Percentiles rank a stretch among this genome's conserved stretches.
phyloP scores from a whole-genome alignment of 2,329 filamentous ascomycete genomes.

The Curvularia lunata region DNA sequence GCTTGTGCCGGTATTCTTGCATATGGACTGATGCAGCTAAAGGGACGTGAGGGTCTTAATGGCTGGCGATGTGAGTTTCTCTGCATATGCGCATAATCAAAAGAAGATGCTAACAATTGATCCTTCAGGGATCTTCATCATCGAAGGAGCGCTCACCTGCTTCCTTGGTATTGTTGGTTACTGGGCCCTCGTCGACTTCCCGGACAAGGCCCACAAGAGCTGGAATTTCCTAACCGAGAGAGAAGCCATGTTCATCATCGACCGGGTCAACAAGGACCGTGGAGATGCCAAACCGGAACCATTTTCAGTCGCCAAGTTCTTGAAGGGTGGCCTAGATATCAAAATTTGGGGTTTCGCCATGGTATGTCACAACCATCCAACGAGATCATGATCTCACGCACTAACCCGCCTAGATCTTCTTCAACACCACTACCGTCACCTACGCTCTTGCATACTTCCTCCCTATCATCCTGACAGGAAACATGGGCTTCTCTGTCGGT shows the following conservation, averaged over 20 bases:
- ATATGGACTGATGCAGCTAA: constrained; percentile 71
- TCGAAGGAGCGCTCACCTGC: constrained; percentile 52
- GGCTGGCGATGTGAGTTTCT: constrained; percentile 52
- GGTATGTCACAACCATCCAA: constrained; percentile 35
- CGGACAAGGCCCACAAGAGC: constrained; percentile 51
- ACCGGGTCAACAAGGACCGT: constrained; percentile 60
- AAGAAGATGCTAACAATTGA: constrained; percentile 36
- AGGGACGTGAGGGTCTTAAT: constrained; percentile 57
- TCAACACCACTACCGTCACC: constrained; percentile 71
- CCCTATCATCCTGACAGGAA: constrained; percentile 70
- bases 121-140: constrained; percentile 53
- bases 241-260: constrained; percentile 58
- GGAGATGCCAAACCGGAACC: constrained; percentile 58
- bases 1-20: constrained; percentile 73
- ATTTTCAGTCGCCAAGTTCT: constrained; percentile 57
- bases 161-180: constrained; percentile 51
- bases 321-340: constrained; percentile 55
- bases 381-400: neutral
- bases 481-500: constrained; percentile 69
- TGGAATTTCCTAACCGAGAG: constrained; percentile 55
- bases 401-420: constrained; percentile 53
- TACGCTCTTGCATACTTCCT: constrained; percentile 82
- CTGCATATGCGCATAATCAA: constrained; percentile 13
- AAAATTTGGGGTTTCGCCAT: constrained; percentile 63
- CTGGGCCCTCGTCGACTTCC: constrained; percentile 56